These are phyloP conservation scores for Aspergillus sp. DNA, from an alignment of 2,329 filamentous ascomycete genomes.

Conservation along the genomic window DNA sequence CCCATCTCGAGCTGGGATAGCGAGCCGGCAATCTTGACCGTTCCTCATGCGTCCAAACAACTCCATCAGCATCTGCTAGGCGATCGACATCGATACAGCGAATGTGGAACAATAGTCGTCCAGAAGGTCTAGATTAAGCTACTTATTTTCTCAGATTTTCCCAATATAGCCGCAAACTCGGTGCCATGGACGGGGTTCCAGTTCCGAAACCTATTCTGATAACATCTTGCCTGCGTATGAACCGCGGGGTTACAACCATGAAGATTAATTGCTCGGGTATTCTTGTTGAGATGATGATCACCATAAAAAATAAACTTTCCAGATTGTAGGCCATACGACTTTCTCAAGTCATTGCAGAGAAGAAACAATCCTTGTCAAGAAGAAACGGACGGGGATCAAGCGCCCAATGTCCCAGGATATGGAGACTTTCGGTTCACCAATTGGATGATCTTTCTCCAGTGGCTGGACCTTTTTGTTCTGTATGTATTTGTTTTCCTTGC, in stretches of 20 bases:
- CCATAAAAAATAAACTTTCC: neutral
- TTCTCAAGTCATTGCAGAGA: neutral
- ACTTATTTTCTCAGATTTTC: slow-evolving; percentile 11
- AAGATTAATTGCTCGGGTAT: neutral
- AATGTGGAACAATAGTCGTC: slow-evolving; percentile 5
- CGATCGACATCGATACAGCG: slow-evolving; percentile 5
- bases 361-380: neutral
- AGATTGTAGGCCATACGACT: neutral
- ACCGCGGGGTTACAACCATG: neutral
- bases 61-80: neutral
- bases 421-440: slow-evolving; percentile 11
- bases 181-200: neutral
- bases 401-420: slow-evolving; percentile 10
- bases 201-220: neutral
- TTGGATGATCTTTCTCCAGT: slow-evolving; percentile 11
- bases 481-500: slow-evolving; percentile 27
- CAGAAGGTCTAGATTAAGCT: slow-evolving; percentile 1
- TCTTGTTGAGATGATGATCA: neutral
- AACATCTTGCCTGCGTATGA: neutral
- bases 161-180: slow-evolving; percentile 1
- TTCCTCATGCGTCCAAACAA: neutral
- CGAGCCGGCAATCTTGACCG: neutral
- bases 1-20: neutral
- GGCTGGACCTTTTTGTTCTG: slow-evolving; percentile 11
- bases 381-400: neutral